A percentile compares a stretch with the other conserved stretches of the same genome.
phyloP scores from a whole-genome alignment of 345 rosid genomes.

The Salix purpurea region DNA sequence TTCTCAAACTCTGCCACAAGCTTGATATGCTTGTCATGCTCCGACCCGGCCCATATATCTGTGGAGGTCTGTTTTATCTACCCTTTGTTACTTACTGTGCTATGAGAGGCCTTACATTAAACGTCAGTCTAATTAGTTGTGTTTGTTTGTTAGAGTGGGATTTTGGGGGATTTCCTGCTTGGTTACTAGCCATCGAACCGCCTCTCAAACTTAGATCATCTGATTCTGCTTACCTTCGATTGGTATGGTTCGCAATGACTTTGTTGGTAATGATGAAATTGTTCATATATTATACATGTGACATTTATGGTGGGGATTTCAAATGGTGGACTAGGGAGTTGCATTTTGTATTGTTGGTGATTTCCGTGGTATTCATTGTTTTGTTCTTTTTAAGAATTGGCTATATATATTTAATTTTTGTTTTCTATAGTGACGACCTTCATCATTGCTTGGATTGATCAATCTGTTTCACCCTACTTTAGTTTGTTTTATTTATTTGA shows the following conservation, averaged over 20 bases:
- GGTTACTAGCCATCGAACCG: slow-evolving; percentile 76
- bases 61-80: slow-evolving; percentile 56
- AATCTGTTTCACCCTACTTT: not conserved
- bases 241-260: slow-evolving; percentile 39
- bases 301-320: not conserved
- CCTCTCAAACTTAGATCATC: slow-evolving; percentile 65
- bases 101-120: not conserved
- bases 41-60: slow-evolving; percentile 90
- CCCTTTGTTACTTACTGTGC: not conserved
- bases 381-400: not conserved
- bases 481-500: not conserved
- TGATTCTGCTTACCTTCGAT: slow-evolving; percentile 64
- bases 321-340: not conserved
- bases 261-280: not conserved
- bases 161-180: slow-evolving; percentile 88
- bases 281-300: not conserved
- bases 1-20: slow-evolving; percentile 73
- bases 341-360: not conserved
- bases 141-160: slow-evolving; percentile 74
- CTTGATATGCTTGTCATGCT: slow-evolving; percentile 83
- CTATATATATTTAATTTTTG: not conserved
- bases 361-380: not conserved
- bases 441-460: not conserved
- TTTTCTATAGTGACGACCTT: not conserved
- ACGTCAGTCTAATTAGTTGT: not conserved